Percentiles rank a stretch among this genome's conserved stretches.
phyloP scores from a whole-genome alignment of 2,329 filamentous ascomycete genomes.

The Epichloe gansuensis region DNA sequence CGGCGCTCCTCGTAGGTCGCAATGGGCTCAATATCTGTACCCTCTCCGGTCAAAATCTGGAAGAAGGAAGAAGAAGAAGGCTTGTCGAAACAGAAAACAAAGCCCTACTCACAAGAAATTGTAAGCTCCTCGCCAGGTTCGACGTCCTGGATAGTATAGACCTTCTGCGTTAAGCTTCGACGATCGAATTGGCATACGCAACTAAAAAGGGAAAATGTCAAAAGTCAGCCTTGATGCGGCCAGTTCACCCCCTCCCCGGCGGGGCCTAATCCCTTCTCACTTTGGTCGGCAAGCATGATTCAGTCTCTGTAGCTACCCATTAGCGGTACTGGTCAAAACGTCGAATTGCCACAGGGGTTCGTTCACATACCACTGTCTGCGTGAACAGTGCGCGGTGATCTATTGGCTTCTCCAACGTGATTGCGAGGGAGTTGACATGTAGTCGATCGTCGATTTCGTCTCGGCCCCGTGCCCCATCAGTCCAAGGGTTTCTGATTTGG shows the following conservation, averaged over 20 bases:
- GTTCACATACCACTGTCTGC: not conserved
- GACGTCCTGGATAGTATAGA: not conserved
- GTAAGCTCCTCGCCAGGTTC: not conserved
- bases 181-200: not conserved
- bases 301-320: not conserved
- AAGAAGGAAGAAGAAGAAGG: no score
- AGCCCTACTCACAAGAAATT: not conserved
- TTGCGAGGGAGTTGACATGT: not conserved
- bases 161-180: not conserved
- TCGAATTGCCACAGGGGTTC: no score
- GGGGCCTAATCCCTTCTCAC: not conserved
- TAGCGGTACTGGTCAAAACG: not conserved
- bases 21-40: not conserved
- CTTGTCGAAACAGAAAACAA: not conserved
- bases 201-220: not conserved
- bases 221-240: not conserved
- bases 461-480: not conserved
- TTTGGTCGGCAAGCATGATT: not conserved
- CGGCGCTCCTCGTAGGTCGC: not conserved
- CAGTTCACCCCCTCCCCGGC: not conserved
- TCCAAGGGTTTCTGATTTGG: not conserved
- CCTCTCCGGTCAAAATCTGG: no score
- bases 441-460: not conserved
- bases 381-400: not conserved
- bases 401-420: not conserved